Conservation (phyloP, 371 early-diverging fungal species). For the Lichtheimia corymbifera region DNA sequence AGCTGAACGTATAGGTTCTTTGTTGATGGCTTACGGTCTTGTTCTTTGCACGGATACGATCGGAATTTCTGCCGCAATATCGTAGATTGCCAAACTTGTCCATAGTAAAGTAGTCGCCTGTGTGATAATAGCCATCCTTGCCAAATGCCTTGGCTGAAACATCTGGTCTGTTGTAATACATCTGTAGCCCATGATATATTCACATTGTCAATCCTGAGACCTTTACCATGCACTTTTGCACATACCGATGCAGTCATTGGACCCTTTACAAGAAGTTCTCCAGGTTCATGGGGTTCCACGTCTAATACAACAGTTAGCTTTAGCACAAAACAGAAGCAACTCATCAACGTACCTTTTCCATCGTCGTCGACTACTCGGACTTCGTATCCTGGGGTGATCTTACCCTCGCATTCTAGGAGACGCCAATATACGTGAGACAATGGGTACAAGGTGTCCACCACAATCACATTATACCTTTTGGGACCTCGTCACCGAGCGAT, state of each 20-base stretch:
- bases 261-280: neutral
- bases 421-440: neutral
- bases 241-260: neutral
- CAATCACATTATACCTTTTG: neutral
- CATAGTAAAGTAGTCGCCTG: neutral
- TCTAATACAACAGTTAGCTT: neutral
- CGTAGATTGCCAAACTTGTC: neutral
- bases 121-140: slow-evolving; percentile 3
- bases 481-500: too few species aligned
- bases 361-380: neutral
- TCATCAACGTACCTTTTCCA: neutral
- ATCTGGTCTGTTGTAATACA: neutral
- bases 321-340: neutral
- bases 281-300: neutral
- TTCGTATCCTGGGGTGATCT: neutral
- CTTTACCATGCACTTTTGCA: neutral
- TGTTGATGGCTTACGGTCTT: neutral
- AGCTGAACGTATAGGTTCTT: neutral
- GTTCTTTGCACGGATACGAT: neutral
- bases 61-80: neutral
- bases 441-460: neutral
- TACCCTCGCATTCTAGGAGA: neutral
- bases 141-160: neutral
- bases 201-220: neutral
- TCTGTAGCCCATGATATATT: neutral